These are phyloP conservation scores for Setaria viridis DNA, from an alignment of 202 grass and related monocot genomes.

Conservation along the genomic window DNA sequence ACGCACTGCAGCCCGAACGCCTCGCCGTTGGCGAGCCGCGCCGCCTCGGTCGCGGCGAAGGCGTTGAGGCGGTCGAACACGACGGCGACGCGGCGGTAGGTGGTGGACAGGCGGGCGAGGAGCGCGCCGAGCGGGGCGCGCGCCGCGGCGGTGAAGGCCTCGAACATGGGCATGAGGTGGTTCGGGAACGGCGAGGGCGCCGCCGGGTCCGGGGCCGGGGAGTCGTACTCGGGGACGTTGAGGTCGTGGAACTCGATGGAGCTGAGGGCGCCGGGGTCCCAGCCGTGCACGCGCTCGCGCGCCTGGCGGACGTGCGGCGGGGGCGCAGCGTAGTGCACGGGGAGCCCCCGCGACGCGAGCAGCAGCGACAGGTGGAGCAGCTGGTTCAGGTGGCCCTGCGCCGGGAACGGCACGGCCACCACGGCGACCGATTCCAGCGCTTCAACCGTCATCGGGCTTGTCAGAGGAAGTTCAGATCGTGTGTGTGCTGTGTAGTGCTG, in stretches of 20 bases:
- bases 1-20: constrained; percentile 58
- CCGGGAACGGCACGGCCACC: constrained; percentile 75
- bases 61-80: constrained; percentile 50
- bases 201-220: constrained; percentile 44
- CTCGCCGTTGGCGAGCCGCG: constrained; percentile 57
- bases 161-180: constrained; percentile 52
- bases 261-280: constrained; percentile 28
- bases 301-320: constrained; percentile 62
- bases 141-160: constrained; percentile 25
- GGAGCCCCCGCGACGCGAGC: constrained; percentile 51
- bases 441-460: background rate
- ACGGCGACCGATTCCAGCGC: constrained; percentile 46
- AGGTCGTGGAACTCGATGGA: constrained; percentile 54
- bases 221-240: constrained; percentile 18
- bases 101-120: constrained; percentile 33
- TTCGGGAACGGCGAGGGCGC: constrained; percentile 45
- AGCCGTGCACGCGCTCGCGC: constrained; percentile 57
- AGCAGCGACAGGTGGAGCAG: constrained; percentile 71
- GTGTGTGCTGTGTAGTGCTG: background rate
- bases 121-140: constrained; percentile 40
- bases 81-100: constrained; percentile 48
- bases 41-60: constrained; percentile 60
- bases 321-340: constrained; percentile 71
- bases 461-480: background rate
- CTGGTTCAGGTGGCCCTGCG: constrained; percentile 93